Base-by-base conservation (phyloP, 2,329 filamentous ascomycete species). In the Epichloe bromicola region DNA sequence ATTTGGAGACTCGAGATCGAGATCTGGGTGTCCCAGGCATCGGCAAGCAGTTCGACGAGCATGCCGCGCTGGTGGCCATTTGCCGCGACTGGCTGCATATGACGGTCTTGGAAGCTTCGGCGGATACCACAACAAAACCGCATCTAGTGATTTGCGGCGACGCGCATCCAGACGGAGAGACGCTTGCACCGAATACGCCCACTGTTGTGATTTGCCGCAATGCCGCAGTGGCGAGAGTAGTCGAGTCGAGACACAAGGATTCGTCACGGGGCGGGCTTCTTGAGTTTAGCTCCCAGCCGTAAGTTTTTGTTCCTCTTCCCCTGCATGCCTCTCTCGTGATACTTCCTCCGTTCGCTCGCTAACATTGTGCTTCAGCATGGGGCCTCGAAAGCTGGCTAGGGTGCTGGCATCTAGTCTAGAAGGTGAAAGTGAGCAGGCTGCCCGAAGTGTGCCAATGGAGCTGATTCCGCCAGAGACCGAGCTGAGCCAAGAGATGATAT, bases 261-360 rank as follows among this genome's bases (percentile, higher is more conserved):
- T 30, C 12, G 54, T 45, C 2, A 49, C 59, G 38, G 51, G 60
- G 39, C 52, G 56, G n/a, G 48, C 54, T 20, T 52, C 52, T 37
- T 10, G 67, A 69, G 46, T 68, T 67, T 42, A 62, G 68, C 17
- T 67, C 66, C 2, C 67, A 68, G 46, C 68, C 68, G 62, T 67
- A 51, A 56, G 67, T 62, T 39, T 19, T 23, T 41, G 30, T 30
- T 10, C 19, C 8, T 48, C 7, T 36, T 26, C 17, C 19, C 10
- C 11, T 38, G n/a, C 10, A 10, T n/a, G 6, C 5, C 23, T 7
- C 42, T n/a, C 3, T 3, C 23, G 11, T 10, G 8, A 3, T 40
- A 1, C 12, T 3, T 38, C 14, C 26, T 39, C 4, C 20, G 3
- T 5, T 37, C 12, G 19, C 19, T 37, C 12, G 8, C 20, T 34